Evolutionary conservation across 1,284 basidiomycete genomes (phyloP).

Genomic region (Trichosporon sp.): DNA sequence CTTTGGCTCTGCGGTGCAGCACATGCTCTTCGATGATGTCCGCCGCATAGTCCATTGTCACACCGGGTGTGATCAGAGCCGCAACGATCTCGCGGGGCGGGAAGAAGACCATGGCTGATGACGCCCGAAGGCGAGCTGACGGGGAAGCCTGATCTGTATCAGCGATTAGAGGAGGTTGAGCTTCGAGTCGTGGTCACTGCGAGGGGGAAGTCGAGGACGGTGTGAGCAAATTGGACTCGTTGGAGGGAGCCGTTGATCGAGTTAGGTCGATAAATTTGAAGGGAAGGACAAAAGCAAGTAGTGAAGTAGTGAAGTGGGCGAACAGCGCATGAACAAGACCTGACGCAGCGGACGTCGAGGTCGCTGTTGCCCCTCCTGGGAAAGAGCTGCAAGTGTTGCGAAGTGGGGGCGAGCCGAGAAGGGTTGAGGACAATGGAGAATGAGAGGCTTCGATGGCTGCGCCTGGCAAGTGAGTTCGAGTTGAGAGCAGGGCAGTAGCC

Average conservation of each 20-base stretch:
- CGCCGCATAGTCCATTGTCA: slow-evolving; percentile 13
- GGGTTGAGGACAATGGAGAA: not conserved
- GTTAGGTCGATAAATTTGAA: not conserved
- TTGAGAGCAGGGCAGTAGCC: not conserved
- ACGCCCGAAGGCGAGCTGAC: not conserved
- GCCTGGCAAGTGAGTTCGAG: not conserved
- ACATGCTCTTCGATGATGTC: slow-evolving; percentile 43
- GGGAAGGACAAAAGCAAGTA: not conserved
- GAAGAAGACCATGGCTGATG: slow-evolving; percentile 1
- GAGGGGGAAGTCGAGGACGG: not conserved
- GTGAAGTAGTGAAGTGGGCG: not conserved
- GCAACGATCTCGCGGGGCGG: slow-evolving; percentile 1
- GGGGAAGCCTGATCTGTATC: not conserved
- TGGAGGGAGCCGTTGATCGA: not conserved
- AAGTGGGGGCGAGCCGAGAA: not conserved
- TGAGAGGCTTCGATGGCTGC: not conserved
- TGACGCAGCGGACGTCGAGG: not conserved
- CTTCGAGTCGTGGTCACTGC: no score
- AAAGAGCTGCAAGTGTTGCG: not conserved
- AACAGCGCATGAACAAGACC: not conserved
- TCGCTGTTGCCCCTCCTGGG: not conserved
- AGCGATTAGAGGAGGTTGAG: not conserved
- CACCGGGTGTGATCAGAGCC: not conserved
- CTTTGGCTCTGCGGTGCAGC: slow-evolving; percentile 33
- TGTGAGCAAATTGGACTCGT: not conserved